A percentile compares a stretch with the other conserved stretches of the same genome.
Conservation (phyloP, 2,329 filamentous ascomycete species). For the Pseudopyrenochaeta lycopersici region DNA sequence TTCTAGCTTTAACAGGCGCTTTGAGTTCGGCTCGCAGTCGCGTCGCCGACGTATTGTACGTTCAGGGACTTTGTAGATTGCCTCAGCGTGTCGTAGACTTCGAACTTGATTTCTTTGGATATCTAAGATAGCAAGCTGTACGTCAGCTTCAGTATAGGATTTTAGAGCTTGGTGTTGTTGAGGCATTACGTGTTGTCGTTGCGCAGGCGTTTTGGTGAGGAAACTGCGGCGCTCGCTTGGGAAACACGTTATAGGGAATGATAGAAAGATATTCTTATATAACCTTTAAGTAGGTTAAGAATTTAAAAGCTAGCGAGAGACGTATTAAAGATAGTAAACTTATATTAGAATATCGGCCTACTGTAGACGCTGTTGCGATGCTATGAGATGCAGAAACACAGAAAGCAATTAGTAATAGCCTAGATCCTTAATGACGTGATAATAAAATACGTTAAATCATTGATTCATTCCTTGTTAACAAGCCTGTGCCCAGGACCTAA, state of each 20-base stretch:
- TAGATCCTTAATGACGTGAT: too few species aligned
- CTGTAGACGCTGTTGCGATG: too few species aligned
- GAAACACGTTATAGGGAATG: conserved; percentile 15
- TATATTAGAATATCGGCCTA: too few species aligned
- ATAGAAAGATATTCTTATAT: too few species aligned
- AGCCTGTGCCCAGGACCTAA: too few species aligned
- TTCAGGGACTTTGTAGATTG: conserved; percentile 7
- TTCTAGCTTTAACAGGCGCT: conserved; percentile 19
- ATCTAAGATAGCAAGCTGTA: conserved; percentile 11
- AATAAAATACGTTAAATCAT: too few species aligned
- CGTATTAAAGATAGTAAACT: too few species aligned
- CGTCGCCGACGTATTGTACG: not conserved
- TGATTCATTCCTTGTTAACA: too few species aligned
- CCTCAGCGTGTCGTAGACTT: conserved; percentile 1
- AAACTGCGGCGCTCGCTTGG: not conserved
- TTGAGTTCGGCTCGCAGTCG: conserved; percentile 22
- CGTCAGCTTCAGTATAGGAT: conserved; percentile 6
- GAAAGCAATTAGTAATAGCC: too few species aligned
- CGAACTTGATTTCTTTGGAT: not conserved
- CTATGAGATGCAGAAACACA: too few species aligned
- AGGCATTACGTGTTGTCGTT: conserved; percentile 5
- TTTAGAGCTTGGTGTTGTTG: conserved; percentile 1
- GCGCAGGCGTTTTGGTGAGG: not conserved
- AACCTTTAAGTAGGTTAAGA: too few species aligned
- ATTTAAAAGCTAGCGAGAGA: too few species aligned